A percentile compares a stretch with the other conserved stretches of the same genome.
Conservation (phyloP, 1,139 yeast genomes). For the Casaregolazyma suthepensis region DNA sequence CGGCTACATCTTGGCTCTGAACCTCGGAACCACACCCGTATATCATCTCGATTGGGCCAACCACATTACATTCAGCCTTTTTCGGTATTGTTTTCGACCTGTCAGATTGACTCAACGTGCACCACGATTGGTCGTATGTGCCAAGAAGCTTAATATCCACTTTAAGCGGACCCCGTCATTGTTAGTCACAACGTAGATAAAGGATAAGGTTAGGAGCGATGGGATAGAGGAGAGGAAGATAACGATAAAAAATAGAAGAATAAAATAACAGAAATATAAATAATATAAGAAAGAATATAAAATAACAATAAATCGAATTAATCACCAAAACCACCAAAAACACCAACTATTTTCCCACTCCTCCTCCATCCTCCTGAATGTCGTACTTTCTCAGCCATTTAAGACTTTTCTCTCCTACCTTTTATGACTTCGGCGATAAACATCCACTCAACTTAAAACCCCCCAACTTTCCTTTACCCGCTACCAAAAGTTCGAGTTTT, state of each 20-base stretch:
- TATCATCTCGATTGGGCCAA: too few species aligned
- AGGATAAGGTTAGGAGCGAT: not conserved
- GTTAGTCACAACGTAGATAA: not conserved
- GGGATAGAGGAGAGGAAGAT: not conserved
- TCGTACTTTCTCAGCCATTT: not conserved
- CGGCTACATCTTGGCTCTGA: too few species aligned
- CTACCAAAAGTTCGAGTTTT: not conserved
- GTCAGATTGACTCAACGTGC: not conserved
- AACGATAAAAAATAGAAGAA: not conserved
- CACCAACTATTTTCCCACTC: not conserved
- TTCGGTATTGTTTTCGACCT: too few species aligned
- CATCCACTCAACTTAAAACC: not conserved
- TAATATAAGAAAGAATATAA: too few species aligned
- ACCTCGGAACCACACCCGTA: too few species aligned
- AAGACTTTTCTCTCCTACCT: not conserved
- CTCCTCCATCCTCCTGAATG: not conserved
- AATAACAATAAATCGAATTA: not conserved
- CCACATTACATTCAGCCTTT: too few species aligned
- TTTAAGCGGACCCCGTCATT: not conserved
- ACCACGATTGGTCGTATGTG: too few species aligned
- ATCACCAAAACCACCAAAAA: not conserved
- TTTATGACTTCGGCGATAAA: not conserved
- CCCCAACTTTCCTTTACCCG: not conserved
- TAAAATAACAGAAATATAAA: too few species aligned
- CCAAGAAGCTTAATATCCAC: too few species aligned